Evolutionary conservation across 495 filamentous ascomycete genomes (phyloP).

Genomic region (Emericellopsis terricola): DNA sequence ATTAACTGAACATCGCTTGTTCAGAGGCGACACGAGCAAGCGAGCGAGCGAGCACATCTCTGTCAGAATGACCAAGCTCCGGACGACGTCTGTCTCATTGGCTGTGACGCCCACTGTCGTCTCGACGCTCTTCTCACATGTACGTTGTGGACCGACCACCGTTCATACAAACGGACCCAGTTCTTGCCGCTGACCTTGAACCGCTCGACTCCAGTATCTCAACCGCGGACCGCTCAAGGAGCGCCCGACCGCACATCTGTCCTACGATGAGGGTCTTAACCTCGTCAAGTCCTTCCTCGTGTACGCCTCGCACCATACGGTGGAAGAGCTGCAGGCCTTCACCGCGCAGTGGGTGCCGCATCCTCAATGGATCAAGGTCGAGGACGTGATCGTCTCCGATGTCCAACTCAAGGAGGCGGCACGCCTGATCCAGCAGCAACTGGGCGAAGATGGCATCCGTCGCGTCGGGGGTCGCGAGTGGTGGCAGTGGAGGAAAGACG

Average conservation of each 20-base stretch:
- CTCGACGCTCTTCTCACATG: constrained; percentile 45
- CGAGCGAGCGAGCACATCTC: too few species aligned
- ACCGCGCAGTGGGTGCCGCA: constrained; percentile 77
- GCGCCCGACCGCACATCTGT: constrained; percentile 71
- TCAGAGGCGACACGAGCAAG: too few species aligned
- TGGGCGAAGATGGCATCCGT: constrained; percentile 56
- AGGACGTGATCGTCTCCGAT: constrained; percentile 51
- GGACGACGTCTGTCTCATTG: constrained; percentile 38
- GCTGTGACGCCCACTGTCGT: constrained; percentile 52
- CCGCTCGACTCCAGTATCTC: constrained; percentile 23
- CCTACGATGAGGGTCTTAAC: constrained; percentile 86
- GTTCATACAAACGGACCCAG: constrained; percentile 9
- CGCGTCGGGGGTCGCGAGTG: constrained; percentile 67
- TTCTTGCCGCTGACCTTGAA: too few species aligned
- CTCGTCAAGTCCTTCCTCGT: constrained; percentile 69
- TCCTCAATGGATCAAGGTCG: constrained; percentile 72
- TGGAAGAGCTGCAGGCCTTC: constrained; percentile 85
- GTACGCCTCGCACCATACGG: constrained; percentile 68
- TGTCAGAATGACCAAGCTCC: constrained; percentile 21
- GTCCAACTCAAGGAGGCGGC: constrained; percentile 43
- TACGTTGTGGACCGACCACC: too few species aligned
- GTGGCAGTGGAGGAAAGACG: constrained; percentile 77
- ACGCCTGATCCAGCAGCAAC: constrained; percentile 40
- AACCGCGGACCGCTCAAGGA: constrained; percentile 55
- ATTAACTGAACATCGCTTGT: too few species aligned